Evolutionary conservation across 148 eudicot species (phyloP), one percentile per base, ranked within the genome.

Genomic region (Chenopodium suecicum): DNA sequence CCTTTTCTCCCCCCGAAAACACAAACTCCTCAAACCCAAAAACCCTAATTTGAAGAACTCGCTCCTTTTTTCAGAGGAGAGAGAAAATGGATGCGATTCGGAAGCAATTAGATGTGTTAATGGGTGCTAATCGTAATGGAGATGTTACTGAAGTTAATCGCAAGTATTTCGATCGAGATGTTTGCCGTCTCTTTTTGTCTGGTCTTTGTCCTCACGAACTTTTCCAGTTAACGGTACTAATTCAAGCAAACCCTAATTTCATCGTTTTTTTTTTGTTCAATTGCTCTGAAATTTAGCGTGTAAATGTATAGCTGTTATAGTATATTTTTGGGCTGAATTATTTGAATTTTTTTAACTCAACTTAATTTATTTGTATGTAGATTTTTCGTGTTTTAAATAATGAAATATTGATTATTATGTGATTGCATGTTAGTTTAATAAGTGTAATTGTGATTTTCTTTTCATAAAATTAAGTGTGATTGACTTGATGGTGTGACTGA

Each of bases 121-220:
- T 95, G 99, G 99, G 99, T n/a, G 98, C 98, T 0, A 95, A 95
- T 79, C 89, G 99, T 17, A 94, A 95, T 84, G 99, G 99, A 64
- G 99, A 95, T 75, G 94, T 91, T 0, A 86, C 66, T 14, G 99
- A 94, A 81, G 92, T 95, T 12, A 91, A 91, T 76, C 90, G 99
- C 2, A 92, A 95, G 90, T 94, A 94, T 88, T 91, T 83, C 88
- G 99, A 95, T 82, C 99, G 99, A 6, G 99, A 95, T 70, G 97
- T 95, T 63, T 95, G 98, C 72, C 99, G 98, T 72, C 90, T 93
- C 79, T 94, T 84, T 88, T 88, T 95, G 80, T 91, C 91, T 65
- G 99, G 99, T 60, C 97, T 95, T 29, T 95, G 99, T 77, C 99
- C 99, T 80, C 99, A 95, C 83, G 99, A 95, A 56, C 99, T 95